Evolutionary conservation across 2,329 filamentous ascomycete species (phyloP).

Genomic region (Volutella citrinella): DNA sequence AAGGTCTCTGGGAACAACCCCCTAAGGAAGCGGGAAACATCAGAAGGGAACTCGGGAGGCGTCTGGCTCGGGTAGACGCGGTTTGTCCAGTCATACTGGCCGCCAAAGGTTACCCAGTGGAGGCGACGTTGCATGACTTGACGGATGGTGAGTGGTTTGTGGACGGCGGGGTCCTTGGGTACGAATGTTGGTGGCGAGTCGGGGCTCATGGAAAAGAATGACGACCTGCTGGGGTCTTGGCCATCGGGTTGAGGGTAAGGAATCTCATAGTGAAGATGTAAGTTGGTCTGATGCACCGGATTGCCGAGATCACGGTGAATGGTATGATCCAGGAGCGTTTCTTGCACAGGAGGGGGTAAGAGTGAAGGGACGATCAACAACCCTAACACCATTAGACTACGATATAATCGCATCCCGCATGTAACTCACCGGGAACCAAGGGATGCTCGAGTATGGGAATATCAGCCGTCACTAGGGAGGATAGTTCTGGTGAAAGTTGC

Average conservation of each 20-base stretch:
- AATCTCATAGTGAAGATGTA: slow-evolving; percentile 79
- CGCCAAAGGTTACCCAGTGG: slow-evolving; percentile 91
- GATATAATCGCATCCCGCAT: background rate
- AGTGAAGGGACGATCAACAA: slow-evolving; percentile 75
- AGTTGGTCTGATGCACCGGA: slow-evolving; percentile 76
- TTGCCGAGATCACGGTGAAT: slow-evolving; percentile 75
- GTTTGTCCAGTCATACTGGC: slow-evolving; percentile 93
- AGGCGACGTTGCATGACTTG: slow-evolving; percentile 76
- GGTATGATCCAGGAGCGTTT: slow-evolving; percentile 66
- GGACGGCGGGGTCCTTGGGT: slow-evolving; percentile 70
- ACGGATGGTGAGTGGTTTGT: slow-evolving; percentile 68
- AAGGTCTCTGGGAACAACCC: slow-evolving; percentile 71
- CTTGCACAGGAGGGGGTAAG: slow-evolving; percentile 67
- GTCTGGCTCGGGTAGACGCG: slow-evolving; percentile 71
- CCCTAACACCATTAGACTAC: slow-evolving; percentile 48
- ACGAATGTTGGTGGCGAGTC: slow-evolving; percentile 52
- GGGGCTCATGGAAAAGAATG: slow-evolving; percentile 54
- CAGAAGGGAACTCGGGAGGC: slow-evolving; percentile 70
- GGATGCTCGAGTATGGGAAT: slow-evolving; percentile 60
- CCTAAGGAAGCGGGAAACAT: slow-evolving; percentile 67
- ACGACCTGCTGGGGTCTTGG: slow-evolving; percentile 28
- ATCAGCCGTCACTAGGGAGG: slow-evolving; percentile 33
- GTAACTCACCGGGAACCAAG: slow-evolving; percentile 62
- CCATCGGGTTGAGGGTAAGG: slow-evolving; percentile 47
- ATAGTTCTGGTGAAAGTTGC: slow-evolving; percentile 34